Evolutionary conservation across 306 rosid species (phyloP).

Genomic region (Dryas alaskensis): DNA sequence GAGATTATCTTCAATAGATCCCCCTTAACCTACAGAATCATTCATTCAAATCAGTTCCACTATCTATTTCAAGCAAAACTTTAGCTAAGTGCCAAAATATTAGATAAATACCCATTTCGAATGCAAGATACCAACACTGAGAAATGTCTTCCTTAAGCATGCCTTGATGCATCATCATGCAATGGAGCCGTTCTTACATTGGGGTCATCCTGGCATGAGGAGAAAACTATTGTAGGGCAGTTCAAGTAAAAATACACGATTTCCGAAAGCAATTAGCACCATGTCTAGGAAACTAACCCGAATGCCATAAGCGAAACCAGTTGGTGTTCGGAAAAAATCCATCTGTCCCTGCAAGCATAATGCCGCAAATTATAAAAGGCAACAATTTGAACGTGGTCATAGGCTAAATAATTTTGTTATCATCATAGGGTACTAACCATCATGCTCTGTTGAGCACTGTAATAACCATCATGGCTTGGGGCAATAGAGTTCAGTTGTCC

Average conservation of each 20-base stretch:
- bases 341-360: constrained; percentile 79
- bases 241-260: constrained; percentile 1
- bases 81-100: background rate
- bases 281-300: constrained; percentile 63
- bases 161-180: constrained; percentile 95
- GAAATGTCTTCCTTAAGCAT: constrained; percentile 46
- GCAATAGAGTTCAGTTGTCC: constrained; percentile 90
- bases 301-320: constrained; percentile 69
- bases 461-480: constrained; percentile 83
- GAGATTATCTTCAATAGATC: constrained; percentile 32
- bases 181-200: constrained; percentile 80
- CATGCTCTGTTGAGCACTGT: constrained; percentile 78
- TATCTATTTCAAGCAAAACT: constrained; percentile 13
- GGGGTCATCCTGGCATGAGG: constrained; percentile 76
- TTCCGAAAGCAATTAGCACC: constrained; percentile 1
- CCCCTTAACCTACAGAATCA: constrained; percentile 36
- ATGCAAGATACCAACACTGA: constrained; percentile 30
- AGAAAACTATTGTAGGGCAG: constrained; percentile 22
- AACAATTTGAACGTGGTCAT: constrained; percentile 21
- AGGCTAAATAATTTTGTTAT: constrained; percentile 22
- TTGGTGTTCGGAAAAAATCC: constrained; percentile 74
- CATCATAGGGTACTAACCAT: constrained; percentile 55
- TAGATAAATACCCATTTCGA: constrained; percentile 22
- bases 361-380: constrained; percentile 22
- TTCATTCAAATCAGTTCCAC: constrained; percentile 22